Evolutionary conservation across 140 eudicot species (phyloP).

Genomic region (Bidens hawaiensis): DNA sequence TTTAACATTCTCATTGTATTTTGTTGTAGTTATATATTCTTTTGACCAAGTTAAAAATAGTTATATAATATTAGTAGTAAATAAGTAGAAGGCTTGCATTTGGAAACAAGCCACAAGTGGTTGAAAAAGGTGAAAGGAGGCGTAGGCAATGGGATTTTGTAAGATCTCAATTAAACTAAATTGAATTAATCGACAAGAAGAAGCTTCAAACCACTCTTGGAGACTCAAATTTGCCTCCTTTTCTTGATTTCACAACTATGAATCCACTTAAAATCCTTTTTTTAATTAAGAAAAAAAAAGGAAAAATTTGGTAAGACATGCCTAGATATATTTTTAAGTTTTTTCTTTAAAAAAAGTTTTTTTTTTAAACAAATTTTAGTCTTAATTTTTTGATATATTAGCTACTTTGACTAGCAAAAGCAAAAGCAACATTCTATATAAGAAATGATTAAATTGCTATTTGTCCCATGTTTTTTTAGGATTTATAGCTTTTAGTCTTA

Average conservation of each 20-base stretch:
- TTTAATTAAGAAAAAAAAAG: not conserved
- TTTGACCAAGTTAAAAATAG: not conserved
- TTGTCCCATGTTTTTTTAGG: too few relatives aligned
- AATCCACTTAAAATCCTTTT: not conserved
- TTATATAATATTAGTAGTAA: not conserved
- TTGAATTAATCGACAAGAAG: conserved; percentile 18
- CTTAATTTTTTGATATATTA: not conserved
- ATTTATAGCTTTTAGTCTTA: too few relatives aligned
- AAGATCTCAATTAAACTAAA: conserved; percentile 29
- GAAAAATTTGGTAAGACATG: not conserved
- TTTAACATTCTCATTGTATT: not conserved
- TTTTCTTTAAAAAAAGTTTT: not conserved
- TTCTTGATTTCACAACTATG: conserved; percentile 29
- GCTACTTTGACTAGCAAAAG: too few relatives aligned
- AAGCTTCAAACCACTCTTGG: conserved; percentile 31
- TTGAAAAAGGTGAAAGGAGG: conserved; percentile 24
- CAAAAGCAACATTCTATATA: too few relatives aligned
- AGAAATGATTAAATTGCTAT: too few relatives aligned
- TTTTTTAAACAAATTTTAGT: not conserved
- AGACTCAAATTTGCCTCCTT: conserved; percentile 34
- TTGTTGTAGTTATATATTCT: too few relatives aligned
- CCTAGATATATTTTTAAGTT: not conserved
- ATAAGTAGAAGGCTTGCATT: not conserved
- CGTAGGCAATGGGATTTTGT: conserved; percentile 31
- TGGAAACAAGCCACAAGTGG: conserved; percentile 20